Evolutionary conservation across 1,284 basidiomycete species (phyloP), one percentile per base, ranked within the genome.

Genomic region (Phylloboletellus chloephorus): DNA sequence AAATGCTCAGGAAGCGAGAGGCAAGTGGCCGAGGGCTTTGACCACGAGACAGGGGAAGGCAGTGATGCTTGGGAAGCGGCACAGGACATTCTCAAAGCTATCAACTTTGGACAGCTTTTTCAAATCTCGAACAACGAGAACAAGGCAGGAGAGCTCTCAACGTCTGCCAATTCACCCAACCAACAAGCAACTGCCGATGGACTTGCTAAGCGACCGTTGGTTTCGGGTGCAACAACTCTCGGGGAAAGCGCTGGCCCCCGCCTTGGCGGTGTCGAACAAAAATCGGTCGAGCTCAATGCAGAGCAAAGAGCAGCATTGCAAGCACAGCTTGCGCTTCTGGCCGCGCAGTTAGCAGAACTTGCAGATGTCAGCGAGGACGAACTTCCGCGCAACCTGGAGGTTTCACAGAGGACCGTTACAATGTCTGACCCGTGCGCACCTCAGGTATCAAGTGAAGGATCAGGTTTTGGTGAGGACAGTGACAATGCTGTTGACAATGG

Each of bases 61-160:
- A 69, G 68, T 39, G 78, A 81, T 45, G 77, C 78, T 11, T 85
- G 80, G 72, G 75, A 81, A 52, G 82, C 84, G 1, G 83, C 83
- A 12, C 80, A 86, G 52, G 81, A 76, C 49, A 85, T 87, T 35
- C 67, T 87, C 39, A 77, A 81, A 53, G 79, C 79, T 3, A 84
- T 87, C 64, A 84, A 85, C 57, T 82, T 84, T 51, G 75, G 74
- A 4, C 66, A 63, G 22, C 57, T 79, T 29, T 61, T 73, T 21
- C 67, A 70, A 42, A 54, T 71, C 29, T 54, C 67, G 19, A 55
- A 57, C 24, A 67, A 71, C 24, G 65, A 67, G 4, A 56, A 63
- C 31, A 54, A 42, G 16, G 41, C 46, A 24, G 39, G 49, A 39
- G 46, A 48, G 26, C 16, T 48, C 31, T 47, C 48, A 16, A 44